Percentiles rank a stretch among this genome's conserved stretches.
These are phyloP conservation scores for Physocladia obscura DNA, from an alignment of 192 early-diverging fungal genomes.

Conservation along the genomic window DNA sequence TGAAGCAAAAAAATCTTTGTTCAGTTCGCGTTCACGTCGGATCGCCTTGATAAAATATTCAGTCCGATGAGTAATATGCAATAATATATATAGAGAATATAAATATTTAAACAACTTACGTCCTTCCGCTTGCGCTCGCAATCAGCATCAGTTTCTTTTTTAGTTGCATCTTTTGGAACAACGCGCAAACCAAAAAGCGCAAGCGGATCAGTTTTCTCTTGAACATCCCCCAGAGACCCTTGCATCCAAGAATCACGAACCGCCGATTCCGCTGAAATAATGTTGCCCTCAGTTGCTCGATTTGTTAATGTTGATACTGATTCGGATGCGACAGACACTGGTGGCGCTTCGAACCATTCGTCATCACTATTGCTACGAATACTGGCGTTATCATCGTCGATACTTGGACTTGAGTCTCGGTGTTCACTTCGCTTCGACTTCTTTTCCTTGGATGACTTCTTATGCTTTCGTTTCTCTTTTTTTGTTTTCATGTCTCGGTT, in stretches of 20 bases:
- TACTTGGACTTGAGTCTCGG: background rate
- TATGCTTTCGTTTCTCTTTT: constrained; percentile 12
- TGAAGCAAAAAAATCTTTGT: constrained; percentile 36
- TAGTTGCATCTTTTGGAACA: background rate
- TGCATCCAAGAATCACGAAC: constrained; percentile 41
- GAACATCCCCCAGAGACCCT: background rate
- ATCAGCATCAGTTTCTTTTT: constrained; percentile 1
- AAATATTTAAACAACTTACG: constrained; percentile 15
- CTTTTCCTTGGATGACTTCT: constrained; percentile 35
- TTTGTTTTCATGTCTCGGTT: background rate
- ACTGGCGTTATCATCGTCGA: background rate
- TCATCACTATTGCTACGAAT: constrained; percentile 24
- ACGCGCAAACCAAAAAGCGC: constrained; percentile 8
- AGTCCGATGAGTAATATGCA: background rate
- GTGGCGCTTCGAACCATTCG: constrained; percentile 37
- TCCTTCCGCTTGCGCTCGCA: constrained; percentile 21
- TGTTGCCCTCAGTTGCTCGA: background rate
- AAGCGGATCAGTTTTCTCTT: background rate
- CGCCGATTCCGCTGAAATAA: background rate
- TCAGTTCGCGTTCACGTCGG: constrained; percentile 39
- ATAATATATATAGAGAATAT: background rate
- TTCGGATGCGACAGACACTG: background rate
- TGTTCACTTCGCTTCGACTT: constrained; percentile 39
- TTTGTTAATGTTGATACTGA: background rate
- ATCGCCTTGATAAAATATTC: constrained; percentile 12